These are phyloP conservation scores for Lactarius evosmus DNA, from an alignment of 768 basidiomycete genomes.

Conservation along the genomic window DNA sequence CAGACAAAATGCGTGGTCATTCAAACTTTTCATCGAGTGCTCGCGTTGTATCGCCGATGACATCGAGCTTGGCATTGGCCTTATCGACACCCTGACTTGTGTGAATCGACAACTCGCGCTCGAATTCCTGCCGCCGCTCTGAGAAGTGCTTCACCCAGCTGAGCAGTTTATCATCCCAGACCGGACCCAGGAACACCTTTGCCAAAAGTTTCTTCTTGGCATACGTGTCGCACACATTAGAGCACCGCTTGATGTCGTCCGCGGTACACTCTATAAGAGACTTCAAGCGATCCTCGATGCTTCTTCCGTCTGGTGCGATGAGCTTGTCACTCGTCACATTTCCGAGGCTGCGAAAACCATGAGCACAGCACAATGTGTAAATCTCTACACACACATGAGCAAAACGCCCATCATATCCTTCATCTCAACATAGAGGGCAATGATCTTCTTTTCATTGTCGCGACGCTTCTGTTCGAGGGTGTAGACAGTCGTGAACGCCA, in stretches of 20 bases:
- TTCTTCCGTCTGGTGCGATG: conserved; percentile 35
- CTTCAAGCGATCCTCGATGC: conserved; percentile 37
- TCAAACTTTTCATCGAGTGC: conserved; percentile 28
- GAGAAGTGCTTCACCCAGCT: conserved; percentile 31
- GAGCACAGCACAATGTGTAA: background rate
- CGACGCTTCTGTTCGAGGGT: conserved; percentile 47
- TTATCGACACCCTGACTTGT: conserved; percentile 26
- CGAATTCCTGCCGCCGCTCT: conserved; percentile 31
- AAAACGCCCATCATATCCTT: conserved; percentile 42
- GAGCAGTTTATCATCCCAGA: conserved; percentile 34
- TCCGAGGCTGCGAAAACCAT: conserved; percentile 31
- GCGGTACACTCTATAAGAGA: conserved; percentile 32
- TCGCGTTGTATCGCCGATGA: conserved; percentile 2
- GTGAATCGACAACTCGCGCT: conserved; percentile 34
- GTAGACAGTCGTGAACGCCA: conserved; percentile 49
- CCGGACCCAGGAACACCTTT: conserved; percentile 32
- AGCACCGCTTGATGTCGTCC: conserved; percentile 36
- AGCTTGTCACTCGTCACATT: conserved; percentile 34
- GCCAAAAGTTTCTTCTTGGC: conserved; percentile 33
- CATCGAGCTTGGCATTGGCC: conserved; percentile 23
- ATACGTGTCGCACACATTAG: conserved; percentile 37
- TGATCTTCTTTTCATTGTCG: conserved; percentile 51
- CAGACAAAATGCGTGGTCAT: background rate
- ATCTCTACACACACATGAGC: conserved; percentile 8
- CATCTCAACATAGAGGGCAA: conserved; percentile 48